Conservation (phyloP, 306 rosid species). For the cucumber (Cucumis sativus) region Cucumber_9930_V3 NC_026658.2:858501-859000, state of each 20-base stretch:
- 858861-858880: neutral
- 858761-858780: neutral
- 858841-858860: neutral
- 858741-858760: neutral
- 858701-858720: too few relatives aligned
- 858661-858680: too few relatives aligned
- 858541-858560: too few relatives aligned
- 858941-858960: neutral
- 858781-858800: slow-evolving; percentile 1
- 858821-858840: neutral
- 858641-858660: too few relatives aligned
- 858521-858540: too few relatives aligned
- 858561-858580: too few relatives aligned
- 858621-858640: too few relatives aligned
- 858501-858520: too few relatives aligned
- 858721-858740: neutral
- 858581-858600: too few relatives aligned
- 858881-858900: neutral
- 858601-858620: too few relatives aligned
- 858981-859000: neutral
- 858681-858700: too few relatives aligned
- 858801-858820: neutral
- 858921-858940: neutral
- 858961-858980: neutral
- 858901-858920: neutral